Evolutionary conservation across 441 rosid genomes (phyloP).

Genomic region (Adansonia gregorii): DNA sequence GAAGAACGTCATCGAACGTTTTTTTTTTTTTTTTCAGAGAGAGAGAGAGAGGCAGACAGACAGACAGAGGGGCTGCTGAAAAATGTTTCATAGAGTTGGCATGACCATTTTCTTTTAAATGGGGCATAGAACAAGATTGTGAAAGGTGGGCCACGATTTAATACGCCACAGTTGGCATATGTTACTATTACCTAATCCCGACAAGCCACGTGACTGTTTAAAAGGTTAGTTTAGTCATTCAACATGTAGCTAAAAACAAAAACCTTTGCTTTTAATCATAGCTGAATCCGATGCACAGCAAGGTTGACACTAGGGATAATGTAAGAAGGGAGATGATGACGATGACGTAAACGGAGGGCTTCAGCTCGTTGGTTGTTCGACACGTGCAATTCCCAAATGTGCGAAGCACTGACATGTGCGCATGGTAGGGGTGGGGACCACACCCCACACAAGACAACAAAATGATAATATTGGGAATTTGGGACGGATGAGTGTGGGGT

Average conservation of each 20-base stretch:
- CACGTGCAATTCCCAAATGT: slow-evolving; percentile 35
- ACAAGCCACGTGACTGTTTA: not conserved
- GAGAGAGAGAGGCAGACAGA: no score
- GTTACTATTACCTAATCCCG: slow-evolving; percentile 22
- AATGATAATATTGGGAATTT: slow-evolving; percentile 34
- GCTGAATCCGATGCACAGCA: slow-evolving; percentile 24
- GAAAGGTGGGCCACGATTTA: slow-evolving; percentile 11
- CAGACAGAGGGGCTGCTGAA: slow-evolving; percentile 33
- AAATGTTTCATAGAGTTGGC: slow-evolving; percentile 35
- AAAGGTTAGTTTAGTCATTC: slow-evolving; percentile 40
- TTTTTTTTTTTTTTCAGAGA: not conserved
- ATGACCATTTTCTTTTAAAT: slow-evolving; percentile 49
- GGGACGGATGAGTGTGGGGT: slow-evolving; percentile 36
- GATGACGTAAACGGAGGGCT: slow-evolving; percentile 20
- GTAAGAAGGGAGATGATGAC: not conserved
- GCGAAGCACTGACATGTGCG: slow-evolving; percentile 41
- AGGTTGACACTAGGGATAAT: not conserved
- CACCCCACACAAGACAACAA: slow-evolving; percentile 43
- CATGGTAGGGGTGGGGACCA: slow-evolving; percentile 49
- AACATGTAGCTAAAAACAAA: not conserved
- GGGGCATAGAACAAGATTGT: slow-evolving; percentile 30
- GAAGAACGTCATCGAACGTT: slow-evolving; percentile 29
- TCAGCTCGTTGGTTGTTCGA: slow-evolving; percentile 33
- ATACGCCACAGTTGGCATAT: slow-evolving; percentile 14
- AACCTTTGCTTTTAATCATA: not conserved